phyloP scores from a whole-genome alignment of 257 asterid species.

The Fraxinus anomala region DNA sequence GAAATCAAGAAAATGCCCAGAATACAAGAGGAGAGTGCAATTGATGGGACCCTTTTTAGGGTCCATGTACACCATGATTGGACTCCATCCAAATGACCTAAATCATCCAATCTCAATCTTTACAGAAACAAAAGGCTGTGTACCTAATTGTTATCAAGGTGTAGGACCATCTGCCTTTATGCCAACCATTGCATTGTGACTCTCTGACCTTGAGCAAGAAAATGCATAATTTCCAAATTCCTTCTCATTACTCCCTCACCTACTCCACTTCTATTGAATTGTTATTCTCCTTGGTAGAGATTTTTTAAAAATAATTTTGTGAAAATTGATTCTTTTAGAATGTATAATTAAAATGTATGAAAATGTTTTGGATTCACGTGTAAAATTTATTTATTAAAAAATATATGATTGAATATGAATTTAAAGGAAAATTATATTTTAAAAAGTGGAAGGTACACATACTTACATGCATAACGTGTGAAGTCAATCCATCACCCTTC shows the following conservation, averaged over 20 bases:
- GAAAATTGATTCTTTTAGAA: no score
- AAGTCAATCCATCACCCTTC: no score
- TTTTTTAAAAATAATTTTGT: no score
- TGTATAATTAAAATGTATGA: no score
- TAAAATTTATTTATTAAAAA: no score
- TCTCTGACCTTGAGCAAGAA: neutral
- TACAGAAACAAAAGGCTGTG: neutral
- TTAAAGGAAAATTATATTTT: no score
- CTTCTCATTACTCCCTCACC: slow-evolving; percentile 34
- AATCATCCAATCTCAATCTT: neutral
- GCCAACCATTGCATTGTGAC: slow-evolving; percentile 4
- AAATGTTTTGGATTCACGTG: no score
- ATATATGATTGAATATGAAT: no score
- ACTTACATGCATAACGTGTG: no score
- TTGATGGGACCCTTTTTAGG: neutral
- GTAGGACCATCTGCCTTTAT: slow-evolving; percentile 11
- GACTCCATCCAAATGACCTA: neutral
- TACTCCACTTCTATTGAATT: slow-evolving; percentile 29
- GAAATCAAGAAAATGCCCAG: neutral
- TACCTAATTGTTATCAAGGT: neutral
- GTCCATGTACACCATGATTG: neutral
- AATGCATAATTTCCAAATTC: slow-evolving; percentile 15
- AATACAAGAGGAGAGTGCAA: neutral
- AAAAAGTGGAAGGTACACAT: no score
- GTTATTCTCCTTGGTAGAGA: neutral